These are phyloP conservation scores for Capsella rubella DNA, from an alignment of 441 rosid species.

Conservation along the genomic window DNA sequence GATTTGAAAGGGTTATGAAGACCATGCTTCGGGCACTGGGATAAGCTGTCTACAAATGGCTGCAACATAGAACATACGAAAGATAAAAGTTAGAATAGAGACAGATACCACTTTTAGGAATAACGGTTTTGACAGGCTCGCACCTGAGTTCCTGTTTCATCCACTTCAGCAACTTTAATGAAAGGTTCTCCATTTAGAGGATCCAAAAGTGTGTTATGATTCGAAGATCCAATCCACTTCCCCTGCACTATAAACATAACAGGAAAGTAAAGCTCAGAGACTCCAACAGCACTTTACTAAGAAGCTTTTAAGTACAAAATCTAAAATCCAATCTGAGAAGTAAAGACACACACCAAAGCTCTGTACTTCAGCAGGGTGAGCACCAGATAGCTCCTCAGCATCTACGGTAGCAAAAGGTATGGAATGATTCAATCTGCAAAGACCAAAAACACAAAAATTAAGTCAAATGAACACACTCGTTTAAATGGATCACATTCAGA, in stretches of 20 bases:
- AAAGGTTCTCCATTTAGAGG: slow-evolving; percentile 97
- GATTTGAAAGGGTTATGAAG: slow-evolving; percentile 96
- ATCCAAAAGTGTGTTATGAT: slow-evolving; percentile 71
- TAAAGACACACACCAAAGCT: slow-evolving; percentile 78
- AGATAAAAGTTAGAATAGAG: not conserved
- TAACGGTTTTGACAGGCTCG: slow-evolving; percentile 23
- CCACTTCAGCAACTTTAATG: slow-evolving; percentile 84
- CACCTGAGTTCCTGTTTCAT: slow-evolving; percentile 81
- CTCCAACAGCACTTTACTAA: slow-evolving; percentile 18
- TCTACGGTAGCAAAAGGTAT: slow-evolving; percentile 87
- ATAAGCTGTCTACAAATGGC: slow-evolving; percentile 96
- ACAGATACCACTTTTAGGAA: not conserved
- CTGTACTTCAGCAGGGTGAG: slow-evolving; percentile 83
- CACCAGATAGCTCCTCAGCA: slow-evolving; percentile 81
- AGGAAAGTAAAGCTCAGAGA: slow-evolving; percentile 27
- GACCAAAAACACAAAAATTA: not conserved
- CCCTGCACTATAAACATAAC: slow-evolving; percentile 75
- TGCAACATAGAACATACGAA: slow-evolving; percentile 49
- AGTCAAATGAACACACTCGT: not conserved
- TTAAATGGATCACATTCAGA: not conserved
- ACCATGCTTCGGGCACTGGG: slow-evolving; percentile 96
- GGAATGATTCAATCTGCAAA: slow-evolving; percentile 67
- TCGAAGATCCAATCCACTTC: slow-evolving; percentile 79
- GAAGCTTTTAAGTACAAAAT: not conserved
- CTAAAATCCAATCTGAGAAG: slow-evolving; percentile 1